phyloP scores from a whole-genome alignment of 192 early-diverging fungal species.

The Coemansia sp. region DNA sequence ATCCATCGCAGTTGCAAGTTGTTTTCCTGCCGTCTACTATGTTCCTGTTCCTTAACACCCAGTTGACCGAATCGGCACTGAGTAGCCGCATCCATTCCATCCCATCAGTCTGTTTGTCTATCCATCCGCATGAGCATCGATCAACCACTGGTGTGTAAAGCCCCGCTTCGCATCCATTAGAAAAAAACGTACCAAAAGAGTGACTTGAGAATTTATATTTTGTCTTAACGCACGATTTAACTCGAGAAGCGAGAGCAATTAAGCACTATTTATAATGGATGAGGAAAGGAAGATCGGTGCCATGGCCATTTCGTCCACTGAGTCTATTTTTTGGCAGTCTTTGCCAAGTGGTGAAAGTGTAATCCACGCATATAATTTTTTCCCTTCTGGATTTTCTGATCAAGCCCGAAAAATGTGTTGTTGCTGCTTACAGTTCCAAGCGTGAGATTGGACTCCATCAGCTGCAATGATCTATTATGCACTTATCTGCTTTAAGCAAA shows the following conservation, averaged over 20 bases:
- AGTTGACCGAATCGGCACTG: background rate
- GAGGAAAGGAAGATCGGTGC: slow-evolving; percentile 12
- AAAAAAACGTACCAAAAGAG: slow-evolving; percentile 34
- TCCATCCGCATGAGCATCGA: slow-evolving; percentile 13
- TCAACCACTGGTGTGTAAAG: background rate
- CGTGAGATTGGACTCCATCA: too few relatives aligned
- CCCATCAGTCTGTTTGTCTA: background rate
- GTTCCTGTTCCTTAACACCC: too few relatives aligned
- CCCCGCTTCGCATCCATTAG: background rate
- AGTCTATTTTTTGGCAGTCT: background rate
- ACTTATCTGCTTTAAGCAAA: too few relatives aligned
- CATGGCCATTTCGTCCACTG: background rate
- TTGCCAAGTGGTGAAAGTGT: too few relatives aligned
- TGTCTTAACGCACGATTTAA: slow-evolving; percentile 56
- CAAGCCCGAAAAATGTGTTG: too few relatives aligned
- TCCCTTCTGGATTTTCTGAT: too few relatives aligned
- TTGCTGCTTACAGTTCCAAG: too few relatives aligned
- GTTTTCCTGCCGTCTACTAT: background rate
- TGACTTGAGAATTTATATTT: slow-evolving; percentile 8
- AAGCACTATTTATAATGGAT: slow-evolving; percentile 29
- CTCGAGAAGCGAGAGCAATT: slow-evolving; percentile 42
- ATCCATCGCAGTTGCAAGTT: background rate
- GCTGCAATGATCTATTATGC: too few relatives aligned
- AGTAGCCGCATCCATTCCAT: slow-evolving; percentile 14
- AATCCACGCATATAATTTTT: too few relatives aligned